phyloP scores from a whole-genome alignment of 345 rosid genomes.

The Pistacia atlantica region DNA sequence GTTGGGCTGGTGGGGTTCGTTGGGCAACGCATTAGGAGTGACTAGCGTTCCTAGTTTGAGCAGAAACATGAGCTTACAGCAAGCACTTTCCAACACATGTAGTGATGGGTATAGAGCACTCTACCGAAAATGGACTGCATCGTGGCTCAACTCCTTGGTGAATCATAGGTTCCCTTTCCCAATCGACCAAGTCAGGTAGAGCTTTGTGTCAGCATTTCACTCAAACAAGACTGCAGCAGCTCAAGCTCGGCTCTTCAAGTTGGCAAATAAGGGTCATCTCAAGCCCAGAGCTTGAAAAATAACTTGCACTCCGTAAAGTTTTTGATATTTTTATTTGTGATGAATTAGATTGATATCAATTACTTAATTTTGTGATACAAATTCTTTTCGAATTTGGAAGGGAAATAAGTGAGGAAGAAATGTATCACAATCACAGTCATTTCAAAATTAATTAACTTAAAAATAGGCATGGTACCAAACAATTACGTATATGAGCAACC shows the following conservation, averaged over 20 bases:
- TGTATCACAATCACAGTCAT: too few relatives aligned
- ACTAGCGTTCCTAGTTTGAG: constrained; percentile 59
- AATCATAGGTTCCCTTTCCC: constrained; percentile 66
- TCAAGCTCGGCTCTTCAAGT: constrained; percentile 81
- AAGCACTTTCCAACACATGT: constrained; percentile 80
- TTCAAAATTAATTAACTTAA: too few relatives aligned
- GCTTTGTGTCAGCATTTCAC: constrained; percentile 54
- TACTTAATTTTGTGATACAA: too few relatives aligned
- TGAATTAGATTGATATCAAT: too few relatives aligned
- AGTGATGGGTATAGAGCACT: constrained; percentile 68
- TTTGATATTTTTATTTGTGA: too few relatives aligned
- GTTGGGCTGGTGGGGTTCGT: constrained; percentile 88
- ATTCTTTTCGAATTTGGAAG: too few relatives aligned
- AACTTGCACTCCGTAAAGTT: not conserved
- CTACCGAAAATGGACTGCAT: constrained; percentile 91
- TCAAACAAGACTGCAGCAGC: constrained; percentile 76
- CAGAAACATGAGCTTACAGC: constrained; percentile 62
- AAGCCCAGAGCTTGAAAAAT: constrained; percentile 48
- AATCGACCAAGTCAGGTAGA: constrained; percentile 74
- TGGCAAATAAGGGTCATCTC: constrained; percentile 84
- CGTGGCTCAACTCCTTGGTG: constrained; percentile 87
- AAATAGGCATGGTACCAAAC: too few relatives aligned
- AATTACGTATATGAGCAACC: too few relatives aligned
- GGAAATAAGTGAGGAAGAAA: too few relatives aligned
- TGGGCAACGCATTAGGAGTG: constrained; percentile 63